phyloP scores from a whole-genome alignment of 345 rosid species.

The Salix koriyanagi region DNA sequence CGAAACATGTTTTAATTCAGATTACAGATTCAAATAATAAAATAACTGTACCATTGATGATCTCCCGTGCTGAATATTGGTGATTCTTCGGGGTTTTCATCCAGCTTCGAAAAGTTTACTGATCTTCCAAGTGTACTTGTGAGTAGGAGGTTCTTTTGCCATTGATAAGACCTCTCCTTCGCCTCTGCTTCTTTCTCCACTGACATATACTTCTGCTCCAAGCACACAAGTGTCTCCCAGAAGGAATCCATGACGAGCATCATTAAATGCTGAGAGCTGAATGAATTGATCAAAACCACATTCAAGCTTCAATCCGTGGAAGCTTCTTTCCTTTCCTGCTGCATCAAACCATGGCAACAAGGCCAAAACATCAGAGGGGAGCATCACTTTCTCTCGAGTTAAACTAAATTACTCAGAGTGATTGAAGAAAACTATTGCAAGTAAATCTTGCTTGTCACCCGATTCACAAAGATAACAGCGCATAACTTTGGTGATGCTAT shows the following conservation, averaged over 20 bases:
- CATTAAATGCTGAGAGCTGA: slow-evolving; percentile 16
- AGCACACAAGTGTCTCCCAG: slow-evolving; percentile 34
- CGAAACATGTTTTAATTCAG: no score
- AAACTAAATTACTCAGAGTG: no score
- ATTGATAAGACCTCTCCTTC: slow-evolving; percentile 32
- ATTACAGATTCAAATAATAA: not conserved
- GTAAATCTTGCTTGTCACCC: not conserved
- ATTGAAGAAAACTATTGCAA: no score
- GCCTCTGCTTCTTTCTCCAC: slow-evolving; percentile 31
- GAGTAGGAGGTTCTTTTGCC: slow-evolving; percentile 6
- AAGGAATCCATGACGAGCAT: slow-evolving; percentile 33
- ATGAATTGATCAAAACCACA: slow-evolving; percentile 41
- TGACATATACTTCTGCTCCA: slow-evolving; percentile 41
- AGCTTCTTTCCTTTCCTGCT: slow-evolving; percentile 29
- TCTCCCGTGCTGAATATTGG: slow-evolving; percentile 24
- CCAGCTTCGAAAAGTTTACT: slow-evolving; percentile 28
- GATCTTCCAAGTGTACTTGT: slow-evolving; percentile 33
- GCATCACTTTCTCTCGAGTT: no score
- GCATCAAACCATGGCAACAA: slow-evolving; percentile 25
- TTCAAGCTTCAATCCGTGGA: slow-evolving; percentile 30
- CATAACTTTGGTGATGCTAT: no score
- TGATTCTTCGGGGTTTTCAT: slow-evolving; percentile 12
- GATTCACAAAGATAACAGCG: no score
- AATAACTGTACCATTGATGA: slow-evolving; percentile 32
- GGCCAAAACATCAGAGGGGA: not conserved